phyloP scores from a whole-genome alignment of 305 asterid genomes.

The Lippia alba region DNA sequence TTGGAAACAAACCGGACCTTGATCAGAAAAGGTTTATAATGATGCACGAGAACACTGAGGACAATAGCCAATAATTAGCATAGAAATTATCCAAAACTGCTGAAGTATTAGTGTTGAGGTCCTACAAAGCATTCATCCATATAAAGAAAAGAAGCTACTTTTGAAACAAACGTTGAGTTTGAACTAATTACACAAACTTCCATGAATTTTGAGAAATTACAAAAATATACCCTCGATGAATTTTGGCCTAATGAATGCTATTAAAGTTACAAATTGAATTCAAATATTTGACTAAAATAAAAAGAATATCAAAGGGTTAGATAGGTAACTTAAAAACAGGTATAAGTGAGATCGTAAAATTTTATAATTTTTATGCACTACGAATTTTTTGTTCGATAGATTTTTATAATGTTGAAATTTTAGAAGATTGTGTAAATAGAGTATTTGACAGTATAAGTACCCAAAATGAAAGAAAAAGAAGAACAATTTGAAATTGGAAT shows the following conservation, averaged over 20 bases:
- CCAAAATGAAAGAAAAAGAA: no score
- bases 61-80: slow-evolving; percentile 37
- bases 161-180: neutral
- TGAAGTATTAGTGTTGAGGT: slow-evolving; percentile 44
- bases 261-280: no score
- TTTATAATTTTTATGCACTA: no score
- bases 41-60: slow-evolving; percentile 33
- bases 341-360: no score
- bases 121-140: slow-evolving; percentile 49
- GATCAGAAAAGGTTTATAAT: slow-evolving; percentile 38
- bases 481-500: neutral
- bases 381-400: no score
- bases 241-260: no score
- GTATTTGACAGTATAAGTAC: no score
- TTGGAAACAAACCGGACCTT: slow-evolving; percentile 44
- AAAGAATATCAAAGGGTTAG: neutral
- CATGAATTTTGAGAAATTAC: no score
- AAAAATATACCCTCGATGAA: no score
- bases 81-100: slow-evolving; percentile 39
- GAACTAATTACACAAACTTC: no score
- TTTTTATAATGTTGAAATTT: no score
- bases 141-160: slow-evolving; percentile 32
- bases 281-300: slow-evolving; percentile 9
- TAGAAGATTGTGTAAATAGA: no score
- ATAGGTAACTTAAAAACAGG: neutral